Conservation (phyloP, 2,329 filamentous ascomycete genomes). For the Tolypocladium ophioglossoides region DNA sequence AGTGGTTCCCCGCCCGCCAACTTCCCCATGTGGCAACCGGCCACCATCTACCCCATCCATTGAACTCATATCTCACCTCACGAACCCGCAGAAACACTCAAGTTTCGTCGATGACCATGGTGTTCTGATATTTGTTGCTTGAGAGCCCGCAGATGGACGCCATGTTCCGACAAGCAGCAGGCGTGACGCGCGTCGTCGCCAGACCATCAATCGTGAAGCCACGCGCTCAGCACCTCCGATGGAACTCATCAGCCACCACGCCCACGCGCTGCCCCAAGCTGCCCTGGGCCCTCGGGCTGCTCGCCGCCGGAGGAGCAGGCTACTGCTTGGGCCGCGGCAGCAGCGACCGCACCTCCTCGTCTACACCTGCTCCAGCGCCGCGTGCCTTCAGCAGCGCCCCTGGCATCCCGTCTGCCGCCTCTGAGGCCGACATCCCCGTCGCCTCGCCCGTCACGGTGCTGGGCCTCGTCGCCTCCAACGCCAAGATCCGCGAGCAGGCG, state of each 20-base stretch:
- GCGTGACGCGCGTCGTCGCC: neutral
- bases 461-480: constrained; percentile 16
- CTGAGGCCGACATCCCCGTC: constrained; percentile 11
- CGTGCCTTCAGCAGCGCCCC: neutral
- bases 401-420: neutral
- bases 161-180: neutral
- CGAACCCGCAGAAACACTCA: too few species aligned
- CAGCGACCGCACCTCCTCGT: neutral
- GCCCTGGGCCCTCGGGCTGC: neutral
- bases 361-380: neutral
- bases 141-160: neutral
- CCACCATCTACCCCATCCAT: too few species aligned
- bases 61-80: too few species aligned
- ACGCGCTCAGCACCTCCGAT: neutral
- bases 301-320: neutral
- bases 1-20: neutral
- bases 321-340: neutral
- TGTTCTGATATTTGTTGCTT: neutral
- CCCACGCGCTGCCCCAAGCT: neutral
- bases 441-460: constrained; percentile 16
- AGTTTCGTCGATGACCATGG: too few species aligned
- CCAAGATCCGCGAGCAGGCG: constrained; percentile 18
- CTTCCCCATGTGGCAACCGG: neutral
- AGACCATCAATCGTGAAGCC: neutral
- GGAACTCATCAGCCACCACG: neutral